Base-by-base conservation (phyloP, 345 rosid genomes). In the Acer yangbiense region DNA sequence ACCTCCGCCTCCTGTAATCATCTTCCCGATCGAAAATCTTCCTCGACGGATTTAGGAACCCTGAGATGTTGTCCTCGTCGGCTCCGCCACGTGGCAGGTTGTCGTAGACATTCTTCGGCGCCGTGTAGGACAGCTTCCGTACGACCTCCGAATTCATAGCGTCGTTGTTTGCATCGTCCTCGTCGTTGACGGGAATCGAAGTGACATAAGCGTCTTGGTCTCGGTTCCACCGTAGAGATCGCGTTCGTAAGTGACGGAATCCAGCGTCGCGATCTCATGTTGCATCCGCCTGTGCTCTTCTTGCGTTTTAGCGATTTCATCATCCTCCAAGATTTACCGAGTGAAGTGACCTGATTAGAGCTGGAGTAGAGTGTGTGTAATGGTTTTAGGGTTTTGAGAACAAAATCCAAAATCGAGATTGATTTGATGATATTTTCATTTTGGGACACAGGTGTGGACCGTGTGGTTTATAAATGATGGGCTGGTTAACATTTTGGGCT, bases 151-250 rank as follows among this genome's bases (percentile, higher is more conserved):
- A 84, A 32, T 91, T 91, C 73, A 80, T 87, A 61, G 85, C 54
- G 44, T 96, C 98, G 1, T 23, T 23, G 80, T 69, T 85, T 43
- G 83, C 73, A 62, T 96, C 98, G 1, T 96, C 99, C 0, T 96
- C 99, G 65, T 94, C 97, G 81, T 88, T 91, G 10, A 90, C 92
- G 6, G 98, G 93, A 72, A 96, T 94, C 20, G 95, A 94, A 11
- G 89, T 81, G 41, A 86, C 86, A 50, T 92, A 94, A 3, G 85
- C 83, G 21, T 83, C 94, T 23, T 91, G 88, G 79, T 96, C 97
- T 96, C 97, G 10, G 89, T 71, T 18, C 78, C 97, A 1, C 97
- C 97, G 44, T 96, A 96, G n/a, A 96, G 90, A 74, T 96, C 98
- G 20, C 88, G 86, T 76, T 94, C 98, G 80, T 80, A 94, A 20